Conservation (phyloP, 257 asterid genomes). For the Capsicum rhomboideum region DNA sequence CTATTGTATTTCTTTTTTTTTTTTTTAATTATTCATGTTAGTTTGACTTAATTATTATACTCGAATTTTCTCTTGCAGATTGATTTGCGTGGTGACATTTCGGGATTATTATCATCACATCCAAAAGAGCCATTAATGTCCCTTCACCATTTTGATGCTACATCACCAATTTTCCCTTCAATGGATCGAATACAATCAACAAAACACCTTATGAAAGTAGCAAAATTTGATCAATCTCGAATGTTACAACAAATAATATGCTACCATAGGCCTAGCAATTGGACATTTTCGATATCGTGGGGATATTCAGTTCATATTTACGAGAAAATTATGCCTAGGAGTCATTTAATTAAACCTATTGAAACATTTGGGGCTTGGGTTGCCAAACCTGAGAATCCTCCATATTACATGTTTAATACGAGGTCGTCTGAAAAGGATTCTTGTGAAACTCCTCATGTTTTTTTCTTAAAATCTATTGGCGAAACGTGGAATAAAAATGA, state of each 20-base stretch:
- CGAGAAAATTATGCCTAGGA: neutral
- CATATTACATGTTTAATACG: neutral
- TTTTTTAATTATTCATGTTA: too few relatives aligned
- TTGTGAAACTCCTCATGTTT: neutral
- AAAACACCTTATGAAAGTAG: neutral
- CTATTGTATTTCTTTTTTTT: too few relatives aligned
- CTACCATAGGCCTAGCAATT: neutral
- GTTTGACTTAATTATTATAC: neutral
- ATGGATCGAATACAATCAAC: neutral
- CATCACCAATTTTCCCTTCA: neutral
- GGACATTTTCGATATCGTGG: neutral
- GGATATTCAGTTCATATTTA: neutral
- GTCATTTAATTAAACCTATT: constrained; percentile 20
- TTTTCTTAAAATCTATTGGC: neutral
- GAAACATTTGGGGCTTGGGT: constrained; percentile 41
- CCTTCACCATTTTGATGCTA: neutral
- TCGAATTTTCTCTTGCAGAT: neutral
- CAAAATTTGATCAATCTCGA: neutral
- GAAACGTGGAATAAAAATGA: neutral
- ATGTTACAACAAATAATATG: neutral
- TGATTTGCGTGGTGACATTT: neutral
- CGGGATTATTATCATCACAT: neutral
- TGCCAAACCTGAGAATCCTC: neutral
- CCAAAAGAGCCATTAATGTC: neutral
- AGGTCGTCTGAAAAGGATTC: neutral